Base-by-base conservation (phyloP, 441 rosid species). In the Euphorbia celastroides region DNA sequence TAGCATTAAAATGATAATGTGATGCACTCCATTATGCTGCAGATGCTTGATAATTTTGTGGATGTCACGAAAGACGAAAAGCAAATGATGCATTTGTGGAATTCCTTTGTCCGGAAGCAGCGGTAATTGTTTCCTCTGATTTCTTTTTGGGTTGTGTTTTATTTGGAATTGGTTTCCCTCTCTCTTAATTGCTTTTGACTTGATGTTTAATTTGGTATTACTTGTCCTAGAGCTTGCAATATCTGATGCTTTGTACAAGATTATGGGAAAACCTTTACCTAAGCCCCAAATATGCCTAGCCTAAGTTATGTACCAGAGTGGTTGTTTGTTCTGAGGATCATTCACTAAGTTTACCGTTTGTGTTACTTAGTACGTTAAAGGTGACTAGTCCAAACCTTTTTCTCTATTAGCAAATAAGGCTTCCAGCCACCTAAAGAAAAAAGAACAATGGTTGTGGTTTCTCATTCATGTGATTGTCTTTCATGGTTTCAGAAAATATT, bases 21-120 rank as follows among this genome's bases (percentile, higher is more conserved):
- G 51, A 57, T 50, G n/a, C 27, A 56, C 63, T 69, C 60, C 65
- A 31, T 54, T 41, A 36, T 71, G 66, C 74, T 81, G 81, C 85
- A 95, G 99, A 85, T 95, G 97, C 98, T 95, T 27, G 99, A 92
- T 76, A 98, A 95, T 82, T 92, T 95, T 64, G 98, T 90, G 52
- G 99, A 95, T 73, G 99, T 95, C 72, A 92, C 98, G 66, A 88
- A 84, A 75, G 93, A 92, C 73, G 98, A 95, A 84, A 95, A 88
- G 79, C 95, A 81, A 75, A 86, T 95, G 76, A 95, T 95, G 99
- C 99, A 95, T 78, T 65, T 92, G 77, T 95, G 99, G 99, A 95
- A 92, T 81, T 95, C 98, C 12, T 92, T 95, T 70, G 95, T 88
- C 77, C 86, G 99, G 72, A 95, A 92, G 80, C 99, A 95, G 74